Percentiles rank a stretch among this genome's conserved stretches.
Evolutionary conservation across 225 moss, liverwort and hornwort species (phyloP).

Genomic region (Antitrichia curtipendula): DNA sequence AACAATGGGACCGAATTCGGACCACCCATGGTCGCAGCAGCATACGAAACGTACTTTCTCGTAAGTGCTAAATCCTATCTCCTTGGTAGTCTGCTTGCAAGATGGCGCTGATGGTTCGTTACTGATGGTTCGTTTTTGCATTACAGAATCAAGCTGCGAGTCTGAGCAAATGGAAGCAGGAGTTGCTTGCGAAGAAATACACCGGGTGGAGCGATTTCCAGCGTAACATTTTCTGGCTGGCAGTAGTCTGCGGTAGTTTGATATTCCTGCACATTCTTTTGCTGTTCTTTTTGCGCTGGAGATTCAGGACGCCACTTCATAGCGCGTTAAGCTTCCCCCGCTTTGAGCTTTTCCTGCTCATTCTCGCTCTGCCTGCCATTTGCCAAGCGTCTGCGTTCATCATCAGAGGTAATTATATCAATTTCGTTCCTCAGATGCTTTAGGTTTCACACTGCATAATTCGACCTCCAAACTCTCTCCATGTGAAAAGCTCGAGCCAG

Average conservation of each 20-base stretch:
- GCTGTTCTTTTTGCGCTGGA: slow-evolving; percentile 64
- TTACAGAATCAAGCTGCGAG: slow-evolving; percentile 21
- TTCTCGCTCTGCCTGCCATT: slow-evolving; percentile 59
- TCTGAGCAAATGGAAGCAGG: slow-evolving; percentile 9
- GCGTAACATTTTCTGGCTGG: slow-evolving; percentile 82
- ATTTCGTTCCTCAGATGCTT: neutral
- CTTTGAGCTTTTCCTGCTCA: slow-evolving; percentile 83
- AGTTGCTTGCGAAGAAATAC: slow-evolving; percentile 25
- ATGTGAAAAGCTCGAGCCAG: neutral
- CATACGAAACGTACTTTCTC: slow-evolving; percentile 58
- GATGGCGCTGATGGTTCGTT: neutral
- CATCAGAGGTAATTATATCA: slow-evolving; percentile 40
- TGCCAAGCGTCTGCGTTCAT: slow-evolving; percentile 75
- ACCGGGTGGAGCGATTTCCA: slow-evolving; percentile 78
- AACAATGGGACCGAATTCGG: slow-evolving; percentile 62
- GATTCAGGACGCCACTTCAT: slow-evolving; percentile 44
- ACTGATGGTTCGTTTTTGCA: neutral
- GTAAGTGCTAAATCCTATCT: neutral
- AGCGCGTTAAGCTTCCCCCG: slow-evolving; percentile 71
- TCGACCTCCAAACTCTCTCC: neutral
- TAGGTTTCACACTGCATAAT: neutral
- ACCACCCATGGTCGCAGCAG: slow-evolving; percentile 47
- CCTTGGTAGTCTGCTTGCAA: neutral
- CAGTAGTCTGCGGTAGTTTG: slow-evolving; percentile 45
- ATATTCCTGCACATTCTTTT: slow-evolving; percentile 48